phyloP scores from a whole-genome alignment of 2,329 filamentous ascomycete species.

The Pseudogymnoascus sp. region DNA sequence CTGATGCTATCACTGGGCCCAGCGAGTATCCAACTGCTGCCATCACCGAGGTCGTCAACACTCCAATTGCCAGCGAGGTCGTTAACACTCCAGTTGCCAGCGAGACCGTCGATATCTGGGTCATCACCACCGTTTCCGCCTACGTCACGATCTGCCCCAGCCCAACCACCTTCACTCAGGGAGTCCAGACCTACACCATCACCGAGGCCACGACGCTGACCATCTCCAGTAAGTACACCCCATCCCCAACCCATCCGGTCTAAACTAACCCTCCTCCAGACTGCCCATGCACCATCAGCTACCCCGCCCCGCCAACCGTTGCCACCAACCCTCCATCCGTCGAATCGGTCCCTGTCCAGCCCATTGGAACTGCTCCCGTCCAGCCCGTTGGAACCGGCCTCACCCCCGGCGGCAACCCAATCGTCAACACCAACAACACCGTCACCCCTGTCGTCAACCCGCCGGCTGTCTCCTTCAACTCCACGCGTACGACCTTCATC shows the following conservation, averaged over 20 bases:
- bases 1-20: constrained; percentile 11
- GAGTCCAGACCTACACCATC: constrained; percentile 40
- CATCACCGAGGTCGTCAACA: constrained; percentile 15
- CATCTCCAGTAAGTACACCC: constrained; percentile 26
- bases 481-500: constrained; percentile 14
- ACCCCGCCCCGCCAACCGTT: constrained; percentile 7
- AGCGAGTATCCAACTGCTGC: constrained; percentile 13
- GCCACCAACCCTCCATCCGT: not conserved
- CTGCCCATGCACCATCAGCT: constrained; percentile 32
- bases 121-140: constrained; percentile 30
- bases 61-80: not conserved
- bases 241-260: not conserved
- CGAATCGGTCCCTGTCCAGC: not conserved
- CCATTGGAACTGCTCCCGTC: not conserved
- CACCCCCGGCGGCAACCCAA: not conserved
- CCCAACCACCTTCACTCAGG: constrained; percentile 38
- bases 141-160: constrained; percentile 45
- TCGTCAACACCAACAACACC: not conserved
- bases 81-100: not conserved
- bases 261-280: constrained; percentile 12
- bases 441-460: not conserved
- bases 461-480: not conserved
- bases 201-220: constrained; percentile 39
- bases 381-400: not conserved
- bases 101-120: not conserved